These are phyloP conservation scores for Globisporangium spinosum DNA, from an alignment of 352 stramenopile species.

Conservation along the genomic window DNA sequence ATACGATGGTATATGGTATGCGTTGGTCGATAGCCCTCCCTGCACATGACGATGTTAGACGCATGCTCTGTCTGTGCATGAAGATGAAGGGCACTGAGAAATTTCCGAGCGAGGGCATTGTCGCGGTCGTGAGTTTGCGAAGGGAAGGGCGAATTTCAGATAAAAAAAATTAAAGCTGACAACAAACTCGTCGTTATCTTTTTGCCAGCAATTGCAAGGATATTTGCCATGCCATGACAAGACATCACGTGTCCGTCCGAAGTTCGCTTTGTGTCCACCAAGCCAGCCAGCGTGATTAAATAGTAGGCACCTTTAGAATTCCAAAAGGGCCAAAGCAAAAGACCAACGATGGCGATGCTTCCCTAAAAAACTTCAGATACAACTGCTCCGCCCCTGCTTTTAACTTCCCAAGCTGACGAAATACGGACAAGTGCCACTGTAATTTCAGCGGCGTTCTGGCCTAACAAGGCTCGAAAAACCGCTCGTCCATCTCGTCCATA, in stretches of 20 bases:
- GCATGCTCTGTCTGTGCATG: neutral
- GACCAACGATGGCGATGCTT: neutral
- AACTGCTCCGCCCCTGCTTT: neutral
- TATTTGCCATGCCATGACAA: too few relatives aligned
- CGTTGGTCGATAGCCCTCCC: neutral
- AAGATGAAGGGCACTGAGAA: neutral
- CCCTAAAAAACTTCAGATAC: neutral
- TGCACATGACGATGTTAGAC: neutral
- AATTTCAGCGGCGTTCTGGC: neutral
- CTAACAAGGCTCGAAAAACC: neutral
- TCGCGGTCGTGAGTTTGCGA: neutral
- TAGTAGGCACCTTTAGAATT: neutral
- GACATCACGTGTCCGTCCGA: neutral
- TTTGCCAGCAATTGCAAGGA: too few relatives aligned
- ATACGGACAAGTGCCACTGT: neutral
- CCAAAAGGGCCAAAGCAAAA: neutral
- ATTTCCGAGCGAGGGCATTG: neutral
- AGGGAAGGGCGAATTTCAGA: neutral
- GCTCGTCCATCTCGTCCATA: neutral
- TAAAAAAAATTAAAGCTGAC: too few relatives aligned
- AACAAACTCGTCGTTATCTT: too few relatives aligned
- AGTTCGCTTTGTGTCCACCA: neutral
- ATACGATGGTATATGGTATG: neutral
- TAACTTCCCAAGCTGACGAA: neutral
- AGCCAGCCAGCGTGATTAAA: neutral